A percentile compares a stretch with the other conserved stretches of the same genome.
These are phyloP conservation scores for Arachis stenosperma DNA, from an alignment of 306 rosid species.

Conservation along the genomic window DNA sequence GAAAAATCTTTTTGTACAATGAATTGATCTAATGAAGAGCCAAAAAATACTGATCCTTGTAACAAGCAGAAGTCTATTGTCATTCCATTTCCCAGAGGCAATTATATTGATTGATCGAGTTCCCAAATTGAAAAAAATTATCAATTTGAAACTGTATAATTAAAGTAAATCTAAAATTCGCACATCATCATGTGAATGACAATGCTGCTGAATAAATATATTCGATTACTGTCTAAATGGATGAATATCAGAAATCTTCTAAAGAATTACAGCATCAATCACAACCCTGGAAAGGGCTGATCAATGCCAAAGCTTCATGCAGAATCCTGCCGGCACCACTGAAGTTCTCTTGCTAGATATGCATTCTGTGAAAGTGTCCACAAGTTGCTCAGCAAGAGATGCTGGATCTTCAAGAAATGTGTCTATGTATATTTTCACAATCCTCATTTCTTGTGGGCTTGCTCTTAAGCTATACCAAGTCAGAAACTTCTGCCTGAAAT, in stretches of 20 bases:
- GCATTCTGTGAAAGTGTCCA: conserved; percentile 85
- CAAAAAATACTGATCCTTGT: background rate
- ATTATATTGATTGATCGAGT: conserved; percentile 10
- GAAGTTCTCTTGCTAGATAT: conserved; percentile 74
- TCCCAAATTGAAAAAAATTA: conserved; percentile 29
- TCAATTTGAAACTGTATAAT: conserved; percentile 30
- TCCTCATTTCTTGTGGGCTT: conserved; percentile 67
- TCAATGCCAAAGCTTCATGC: conserved; percentile 97
- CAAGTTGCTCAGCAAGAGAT: conserved; percentile 92
- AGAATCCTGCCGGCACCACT: conserved; percentile 75
- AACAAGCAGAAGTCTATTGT: background rate
- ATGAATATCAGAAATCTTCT: conserved; percentile 46
- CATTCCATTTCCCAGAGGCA: background rate
- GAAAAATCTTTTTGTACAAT: background rate
- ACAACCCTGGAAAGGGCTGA: conserved; percentile 39
- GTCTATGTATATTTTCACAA: conserved; percentile 82
- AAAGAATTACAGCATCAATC: conserved; percentile 57
- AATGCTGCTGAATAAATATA: conserved; percentile 51
- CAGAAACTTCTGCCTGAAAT: conserved; percentile 91
- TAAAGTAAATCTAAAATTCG: conserved; percentile 46
- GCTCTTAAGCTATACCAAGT: conserved; percentile 98
- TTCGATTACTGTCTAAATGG: conserved; percentile 46
- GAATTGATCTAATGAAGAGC: background rate
- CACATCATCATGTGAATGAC: conserved; percentile 56
- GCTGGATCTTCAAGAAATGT: conserved; percentile 80